Evolutionary conservation across 2,329 filamentous ascomycete species (phyloP), one percentile per base, ranked within the genome.

Genomic region (Microsporum ferrugineum): DNA sequence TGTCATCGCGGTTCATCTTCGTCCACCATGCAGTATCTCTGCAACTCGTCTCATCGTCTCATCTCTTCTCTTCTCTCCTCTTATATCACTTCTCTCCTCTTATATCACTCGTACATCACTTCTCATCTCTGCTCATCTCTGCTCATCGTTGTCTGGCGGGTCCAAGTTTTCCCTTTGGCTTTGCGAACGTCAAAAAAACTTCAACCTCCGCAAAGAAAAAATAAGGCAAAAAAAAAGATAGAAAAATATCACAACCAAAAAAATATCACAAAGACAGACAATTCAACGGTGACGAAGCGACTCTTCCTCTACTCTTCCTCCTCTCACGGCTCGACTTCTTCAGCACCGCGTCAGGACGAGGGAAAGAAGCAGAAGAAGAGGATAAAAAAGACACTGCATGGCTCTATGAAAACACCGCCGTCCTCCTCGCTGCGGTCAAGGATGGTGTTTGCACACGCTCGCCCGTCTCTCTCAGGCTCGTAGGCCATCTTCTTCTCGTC

Each of bases 361-460:
- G 17, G 3, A n/a, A 41, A 41, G 38, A 43, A 12, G 6, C 39
- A 14, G 39, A 43, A 43, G 39, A 23, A 5, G 27, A 57, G 8
- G 8, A 57, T 14, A 41, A 27, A 57, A 29, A 41, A n/a, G 53
- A 36, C 6, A 38, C 31, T 45, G 36, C 39, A 59, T 59, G 57
- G 31, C 57, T 59, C n/a, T 34, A 59, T 59, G 57, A 59, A 12
- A 57, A 59, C 39, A 14, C 43, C 7, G 14, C 41, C n/a, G 39
- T 59, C 29, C 17, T 31, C 27, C n/a, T 41, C 41, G 33, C 49
- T 58, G 29, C 27, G 31, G 59, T 71, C 69, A 71, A 75, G 72
- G 72, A 76, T 76, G 73, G 71, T 75, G 72, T 68, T 69, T 69
- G 65, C 65, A 71, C 67, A 66, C 69, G 64, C 68, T 65, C 67